Percentiles rank a stretch among this genome's conserved stretches.
phyloP scores from a whole-genome alignment of 2,329 filamentous ascomycete species.

The Bipolaris gigantea region DNA sequence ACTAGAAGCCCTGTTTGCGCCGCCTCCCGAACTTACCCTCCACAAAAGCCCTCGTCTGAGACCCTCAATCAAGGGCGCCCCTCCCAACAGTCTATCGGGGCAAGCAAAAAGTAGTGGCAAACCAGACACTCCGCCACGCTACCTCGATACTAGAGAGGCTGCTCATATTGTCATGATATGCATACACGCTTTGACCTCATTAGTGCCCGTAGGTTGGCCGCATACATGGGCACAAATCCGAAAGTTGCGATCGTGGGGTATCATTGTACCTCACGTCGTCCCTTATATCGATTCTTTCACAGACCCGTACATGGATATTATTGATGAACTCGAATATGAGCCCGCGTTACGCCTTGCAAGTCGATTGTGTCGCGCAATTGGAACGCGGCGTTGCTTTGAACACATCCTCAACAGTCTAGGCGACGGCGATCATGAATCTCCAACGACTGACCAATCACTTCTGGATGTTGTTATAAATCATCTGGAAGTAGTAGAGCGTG shows the following conservation, averaged over 20 bases:
- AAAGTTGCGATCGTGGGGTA: slow-evolving; percentile 44
- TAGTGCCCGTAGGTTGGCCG: slow-evolving; percentile 36
- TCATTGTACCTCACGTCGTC: slow-evolving; percentile 29
- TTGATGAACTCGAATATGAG: slow-evolving; percentile 55
- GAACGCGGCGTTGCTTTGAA: slow-evolving; percentile 53
- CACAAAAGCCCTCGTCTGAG: slow-evolving; percentile 29
- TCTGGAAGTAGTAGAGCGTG: slow-evolving; percentile 26
- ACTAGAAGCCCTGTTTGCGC: slow-evolving; percentile 38
- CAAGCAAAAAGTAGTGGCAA: not conserved
- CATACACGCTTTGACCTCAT: slow-evolving; percentile 45
- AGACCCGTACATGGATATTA: slow-evolving; percentile 39
- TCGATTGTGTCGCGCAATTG: slow-evolving; percentile 54
- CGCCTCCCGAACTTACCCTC: slow-evolving; percentile 38
- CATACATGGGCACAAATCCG: slow-evolving; percentile 44
- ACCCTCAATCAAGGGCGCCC: slow-evolving; percentile 18
- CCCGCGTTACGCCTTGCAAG: slow-evolving; percentile 55
- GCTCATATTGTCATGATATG: slow-evolving; percentile 48
- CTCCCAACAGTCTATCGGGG: not conserved
- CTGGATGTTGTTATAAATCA: slow-evolving; percentile 29
- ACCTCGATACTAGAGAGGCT: slow-evolving; percentile 41
- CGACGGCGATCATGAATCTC: not conserved
- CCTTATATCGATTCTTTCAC: slow-evolving; percentile 26
- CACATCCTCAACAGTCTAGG: slow-evolving; percentile 48
- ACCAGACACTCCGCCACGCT: slow-evolving; percentile 12
- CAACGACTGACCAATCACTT: slow-evolving; percentile 5